Conservation (phyloP, 2,329 filamentous ascomycete species). For the Ascosphaera aggregata region DNA sequence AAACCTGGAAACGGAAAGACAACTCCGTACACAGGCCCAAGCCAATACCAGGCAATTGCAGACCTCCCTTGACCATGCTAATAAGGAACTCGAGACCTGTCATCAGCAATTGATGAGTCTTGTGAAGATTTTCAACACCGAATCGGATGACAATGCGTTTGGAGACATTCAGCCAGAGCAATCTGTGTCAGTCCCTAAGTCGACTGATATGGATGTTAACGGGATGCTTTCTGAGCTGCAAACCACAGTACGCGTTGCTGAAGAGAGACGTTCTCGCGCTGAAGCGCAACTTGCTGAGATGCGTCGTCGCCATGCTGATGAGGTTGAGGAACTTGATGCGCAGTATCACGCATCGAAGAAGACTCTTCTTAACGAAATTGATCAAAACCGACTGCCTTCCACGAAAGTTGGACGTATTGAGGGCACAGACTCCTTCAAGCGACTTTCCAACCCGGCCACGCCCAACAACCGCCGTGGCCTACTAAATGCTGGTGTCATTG, state of each 20-base stretch:
- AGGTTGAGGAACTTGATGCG: slow-evolving; percentile 40
- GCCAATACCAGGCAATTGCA: slow-evolving; percentile 65
- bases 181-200: slow-evolving; percentile 19
- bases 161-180: slow-evolving; percentile 1
- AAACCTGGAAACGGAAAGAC: slow-evolving; percentile 72
- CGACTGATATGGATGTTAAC: slow-evolving; percentile 47
- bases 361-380: slow-evolving; percentile 66
- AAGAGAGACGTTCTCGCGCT: slow-evolving; percentile 56
- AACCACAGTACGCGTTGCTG: slow-evolving; percentile 62
- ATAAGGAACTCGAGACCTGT: slow-evolving; percentile 59
- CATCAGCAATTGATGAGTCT: slow-evolving; percentile 58
- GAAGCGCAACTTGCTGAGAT: slow-evolving; percentile 64
- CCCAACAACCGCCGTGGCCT: slow-evolving; percentile 44
- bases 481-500: slow-evolving; percentile 37
- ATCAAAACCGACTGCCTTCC: slow-evolving; percentile 60
- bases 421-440: slow-evolving; percentile 30
- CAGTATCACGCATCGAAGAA: slow-evolving; percentile 42
- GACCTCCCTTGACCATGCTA: slow-evolving; percentile 50
- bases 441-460: slow-evolving; percentile 53
- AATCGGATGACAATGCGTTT: slow-evolving; percentile 30
- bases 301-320: slow-evolving; percentile 48
- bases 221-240: slow-evolving; percentile 76
- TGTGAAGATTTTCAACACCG: slow-evolving; percentile 71
- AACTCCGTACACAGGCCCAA: slow-evolving; percentile 66
- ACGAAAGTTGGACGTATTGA: slow-evolving; percentile 24